A percentile compares a stretch with the other conserved stretches of the same genome.
phyloP scores from a whole-genome alignment of 805 yeast genomes.

The Saturnispora besseyi region DNA sequence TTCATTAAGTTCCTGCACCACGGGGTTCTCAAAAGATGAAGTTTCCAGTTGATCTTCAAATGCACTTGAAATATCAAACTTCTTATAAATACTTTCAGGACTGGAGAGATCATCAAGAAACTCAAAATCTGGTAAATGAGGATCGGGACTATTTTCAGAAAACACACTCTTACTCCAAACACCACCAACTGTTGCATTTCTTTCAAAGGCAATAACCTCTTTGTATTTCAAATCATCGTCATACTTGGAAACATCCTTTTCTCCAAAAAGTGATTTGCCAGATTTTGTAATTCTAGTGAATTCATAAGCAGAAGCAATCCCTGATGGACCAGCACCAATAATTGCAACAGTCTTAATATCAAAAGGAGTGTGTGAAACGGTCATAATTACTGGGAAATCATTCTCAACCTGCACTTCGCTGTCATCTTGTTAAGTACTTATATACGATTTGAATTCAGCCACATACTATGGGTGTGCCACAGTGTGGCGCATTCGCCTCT shows the following conservation, averaged over 20 bases:
- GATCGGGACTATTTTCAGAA: constrained; percentile 15
- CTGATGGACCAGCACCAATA: constrained; percentile 38
- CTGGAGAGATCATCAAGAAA: constrained; percentile 2
- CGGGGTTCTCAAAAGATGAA: constrained; percentile 30
- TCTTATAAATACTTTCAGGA: constrained; percentile 9
- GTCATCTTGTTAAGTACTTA: not conserved
- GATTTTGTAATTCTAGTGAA: constrained; percentile 24
- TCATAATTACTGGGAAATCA: constrained; percentile 2
- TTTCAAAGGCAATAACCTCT: constrained; percentile 33
- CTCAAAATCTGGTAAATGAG: constrained; percentile 16
- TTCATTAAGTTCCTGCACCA: not conserved
- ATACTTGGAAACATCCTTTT: constrained; percentile 6
- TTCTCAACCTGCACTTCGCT: not conserved
- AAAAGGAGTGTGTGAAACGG: constrained; percentile 1
- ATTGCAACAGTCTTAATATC: constrained; percentile 25
- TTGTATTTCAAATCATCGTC: constrained; percentile 22
- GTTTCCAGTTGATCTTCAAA: constrained; percentile 20
- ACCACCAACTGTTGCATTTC: constrained; percentile 33
- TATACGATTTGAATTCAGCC: not conserved
- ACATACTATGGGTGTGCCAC: constrained; percentile 1
- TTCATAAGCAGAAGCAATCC: constrained; percentile 30
- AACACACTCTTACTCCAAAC: constrained; percentile 27
- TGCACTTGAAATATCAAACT: constrained; percentile 4
- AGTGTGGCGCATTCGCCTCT: not conserved
- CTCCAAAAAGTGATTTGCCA: constrained; percentile 21